Evolutionary conservation across 306 rosid species (phyloP).

Genomic region (Quercus wislizeni): DNA sequence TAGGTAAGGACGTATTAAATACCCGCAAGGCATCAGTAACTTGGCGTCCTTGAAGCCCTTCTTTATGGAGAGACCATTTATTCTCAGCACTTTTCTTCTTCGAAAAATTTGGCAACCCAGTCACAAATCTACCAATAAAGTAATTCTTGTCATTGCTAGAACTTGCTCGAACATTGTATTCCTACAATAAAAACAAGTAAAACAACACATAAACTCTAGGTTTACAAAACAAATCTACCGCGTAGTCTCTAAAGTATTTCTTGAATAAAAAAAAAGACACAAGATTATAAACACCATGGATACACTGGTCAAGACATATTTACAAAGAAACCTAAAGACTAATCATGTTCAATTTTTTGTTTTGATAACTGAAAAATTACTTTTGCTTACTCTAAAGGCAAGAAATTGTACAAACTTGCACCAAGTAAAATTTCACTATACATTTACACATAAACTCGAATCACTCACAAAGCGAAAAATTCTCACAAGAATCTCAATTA

Average conservation of each 20-base stretch:
- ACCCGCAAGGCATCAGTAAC: constrained; percentile 74
- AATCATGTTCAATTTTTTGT: background rate
- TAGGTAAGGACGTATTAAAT: constrained; percentile 16
- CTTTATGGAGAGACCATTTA: constrained; percentile 81
- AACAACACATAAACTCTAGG: background rate
- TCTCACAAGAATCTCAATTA: background rate
- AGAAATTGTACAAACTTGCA: background rate
- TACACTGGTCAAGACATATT: background rate
- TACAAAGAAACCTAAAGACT: background rate
- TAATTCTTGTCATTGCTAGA: constrained; percentile 66
- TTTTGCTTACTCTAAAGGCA: background rate
- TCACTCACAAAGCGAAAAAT: background rate
- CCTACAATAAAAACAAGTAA: constrained; percentile 37
- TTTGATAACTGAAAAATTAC: background rate
- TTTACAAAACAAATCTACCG: background rate
- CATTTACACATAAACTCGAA: background rate
- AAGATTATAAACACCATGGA: background rate
- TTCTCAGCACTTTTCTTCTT: constrained; percentile 87
- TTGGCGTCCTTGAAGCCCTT: constrained; percentile 83
- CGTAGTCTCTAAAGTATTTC: background rate
- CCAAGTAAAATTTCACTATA: background rate
- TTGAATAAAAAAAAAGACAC: background rate
- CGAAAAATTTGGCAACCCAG: constrained; percentile 88
- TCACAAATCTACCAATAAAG: constrained; percentile 73
- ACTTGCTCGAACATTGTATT: constrained; percentile 87